Conservation (phyloP, 2,329 filamentous ascomycete species). For the Botryotinia globosa region DNA sequence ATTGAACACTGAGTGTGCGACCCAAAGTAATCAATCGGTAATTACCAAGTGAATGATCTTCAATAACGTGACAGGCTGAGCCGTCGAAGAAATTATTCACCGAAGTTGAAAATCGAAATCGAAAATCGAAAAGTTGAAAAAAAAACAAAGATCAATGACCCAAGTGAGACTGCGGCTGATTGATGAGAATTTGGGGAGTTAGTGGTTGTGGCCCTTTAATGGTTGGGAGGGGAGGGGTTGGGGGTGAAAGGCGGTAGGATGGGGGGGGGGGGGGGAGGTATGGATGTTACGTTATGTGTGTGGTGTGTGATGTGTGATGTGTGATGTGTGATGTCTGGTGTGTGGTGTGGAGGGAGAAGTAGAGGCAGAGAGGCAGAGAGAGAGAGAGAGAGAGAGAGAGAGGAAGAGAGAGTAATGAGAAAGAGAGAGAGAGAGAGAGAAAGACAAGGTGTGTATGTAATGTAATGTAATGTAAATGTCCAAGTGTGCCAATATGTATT, state of each 20-base stretch:
- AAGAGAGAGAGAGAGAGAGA: neutral
- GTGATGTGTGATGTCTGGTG: neutral
- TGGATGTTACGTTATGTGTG: neutral
- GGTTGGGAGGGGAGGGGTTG: slow-evolving; percentile 19
- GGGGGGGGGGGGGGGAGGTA: neutral
- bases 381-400: neutral
- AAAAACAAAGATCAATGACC: slow-evolving; percentile 15
- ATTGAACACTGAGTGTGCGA: slow-evolving; percentile 34
- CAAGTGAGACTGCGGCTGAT: slow-evolving; percentile 23
- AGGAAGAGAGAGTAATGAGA: neutral
- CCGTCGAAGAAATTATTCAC: slow-evolving; percentile 27
- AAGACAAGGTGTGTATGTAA: neutral
- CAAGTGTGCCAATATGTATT: neutral
- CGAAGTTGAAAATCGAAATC: neutral
- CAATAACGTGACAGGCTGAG: slow-evolving; percentile 33
- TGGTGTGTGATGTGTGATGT: neutral
- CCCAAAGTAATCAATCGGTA: slow-evolving; percentile 27
- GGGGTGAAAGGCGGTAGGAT: slow-evolving; percentile 20
- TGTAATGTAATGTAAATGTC: neutral
- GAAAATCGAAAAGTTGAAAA: neutral
- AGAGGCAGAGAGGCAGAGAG: neutral
- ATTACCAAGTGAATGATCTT: slow-evolving; percentile 24
- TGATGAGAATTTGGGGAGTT: slow-evolving; percentile 20
- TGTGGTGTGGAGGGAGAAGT: neutral
- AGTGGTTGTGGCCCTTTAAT: slow-evolving; percentile 18